phyloP scores from a whole-genome alignment of 441 rosid species.

The Gossypium trilobum region DNA sequence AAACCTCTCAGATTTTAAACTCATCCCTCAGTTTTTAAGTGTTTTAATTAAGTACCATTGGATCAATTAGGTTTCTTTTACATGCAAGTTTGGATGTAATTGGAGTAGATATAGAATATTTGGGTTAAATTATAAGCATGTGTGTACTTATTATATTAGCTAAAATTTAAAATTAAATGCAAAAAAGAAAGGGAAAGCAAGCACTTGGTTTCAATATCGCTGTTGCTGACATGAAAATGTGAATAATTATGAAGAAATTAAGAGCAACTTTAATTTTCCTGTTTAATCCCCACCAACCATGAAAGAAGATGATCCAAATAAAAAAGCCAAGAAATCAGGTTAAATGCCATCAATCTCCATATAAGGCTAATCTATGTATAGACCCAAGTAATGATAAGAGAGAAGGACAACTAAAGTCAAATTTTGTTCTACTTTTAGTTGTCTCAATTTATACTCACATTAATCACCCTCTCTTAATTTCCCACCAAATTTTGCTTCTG shows the following conservation, averaged over 20 bases:
- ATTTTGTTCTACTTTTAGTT: background rate
- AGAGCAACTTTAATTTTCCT: background rate
- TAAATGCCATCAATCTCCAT: background rate
- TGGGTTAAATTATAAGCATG: no score
- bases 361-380: background rate
- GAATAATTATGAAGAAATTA: background rate
- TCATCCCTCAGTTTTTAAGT: no score
- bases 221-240: background rate
- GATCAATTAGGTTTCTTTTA: no score
- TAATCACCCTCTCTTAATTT: background rate
- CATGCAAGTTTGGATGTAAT: no score
- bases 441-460: background rate
- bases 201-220: background rate
- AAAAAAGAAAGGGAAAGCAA: background rate
- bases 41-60: no score
- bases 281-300: background rate
- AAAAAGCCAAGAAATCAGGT: background rate
- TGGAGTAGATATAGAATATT: no score
- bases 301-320: background rate
- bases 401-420: background rate
- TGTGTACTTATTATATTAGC: no score
- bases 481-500: background rate
- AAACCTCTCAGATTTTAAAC: no score
- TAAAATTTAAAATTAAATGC: no score
- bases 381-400: background rate